These are phyloP conservation scores for Tuber calosporum DNA, from an alignment of 495 filamentous ascomycete species.

Conservation along the genomic window DNA sequence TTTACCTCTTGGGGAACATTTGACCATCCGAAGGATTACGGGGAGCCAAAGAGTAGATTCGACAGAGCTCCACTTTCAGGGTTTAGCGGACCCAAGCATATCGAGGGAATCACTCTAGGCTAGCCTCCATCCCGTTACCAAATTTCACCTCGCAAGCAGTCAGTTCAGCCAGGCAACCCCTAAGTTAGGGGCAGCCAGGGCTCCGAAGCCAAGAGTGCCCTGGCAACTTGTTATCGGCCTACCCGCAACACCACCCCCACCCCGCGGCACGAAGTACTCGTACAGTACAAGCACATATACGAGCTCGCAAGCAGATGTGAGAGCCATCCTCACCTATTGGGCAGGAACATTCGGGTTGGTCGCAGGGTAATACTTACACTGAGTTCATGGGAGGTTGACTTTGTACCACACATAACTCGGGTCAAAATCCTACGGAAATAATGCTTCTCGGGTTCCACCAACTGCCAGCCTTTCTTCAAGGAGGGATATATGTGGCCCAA, in stretches of 20 bases:
- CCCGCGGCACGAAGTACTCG: not conserved
- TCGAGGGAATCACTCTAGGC: not conserved
- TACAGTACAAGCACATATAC: not conserved
- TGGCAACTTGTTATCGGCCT: not conserved
- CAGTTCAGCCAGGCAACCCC: not conserved
- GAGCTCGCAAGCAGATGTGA: not conserved
- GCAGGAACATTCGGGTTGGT: not conserved
- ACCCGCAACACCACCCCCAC: not conserved
- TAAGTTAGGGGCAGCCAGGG: not conserved
- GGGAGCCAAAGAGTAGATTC: not conserved
- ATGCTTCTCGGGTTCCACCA: not conserved
- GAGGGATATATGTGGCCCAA: not conserved
- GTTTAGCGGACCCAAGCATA: not conserved
- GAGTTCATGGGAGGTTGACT: not conserved
- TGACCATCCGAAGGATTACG: not conserved
- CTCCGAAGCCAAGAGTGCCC: not conserved
- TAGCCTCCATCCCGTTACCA: not conserved
- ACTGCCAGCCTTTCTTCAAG: not conserved
- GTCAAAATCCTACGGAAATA: not conserved
- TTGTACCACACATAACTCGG: not conserved
- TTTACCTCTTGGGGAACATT: not conserved
- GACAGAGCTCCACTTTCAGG: not conserved
- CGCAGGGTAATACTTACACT: not conserved
- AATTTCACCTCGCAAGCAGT: not conserved
- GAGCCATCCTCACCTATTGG: not conserved